Evolutionary conservation across 2,329 filamentous ascomycete species (phyloP), one percentile per base, ranked within the genome.

Genomic region (Arachnomyces sp.): DNA sequence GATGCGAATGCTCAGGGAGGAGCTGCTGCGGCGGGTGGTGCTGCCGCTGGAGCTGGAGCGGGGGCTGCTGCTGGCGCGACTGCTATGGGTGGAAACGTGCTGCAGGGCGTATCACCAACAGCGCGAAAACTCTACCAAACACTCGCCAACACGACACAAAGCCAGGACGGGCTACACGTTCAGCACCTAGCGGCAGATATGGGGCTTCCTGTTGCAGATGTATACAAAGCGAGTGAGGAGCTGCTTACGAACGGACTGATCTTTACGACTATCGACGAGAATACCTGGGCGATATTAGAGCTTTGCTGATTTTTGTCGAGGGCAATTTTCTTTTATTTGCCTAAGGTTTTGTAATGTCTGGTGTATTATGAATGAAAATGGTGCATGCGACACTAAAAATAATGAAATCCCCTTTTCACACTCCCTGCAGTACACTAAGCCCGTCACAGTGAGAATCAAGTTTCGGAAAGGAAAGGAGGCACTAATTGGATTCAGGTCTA

Each of bases 191-290:
- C 83, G 8, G 70, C 71, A 35, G 71, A 74, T 43, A 70, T 82
- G 13, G 71, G 76, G 6, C 65, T 95, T 64, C 72, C 81, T 7
- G 65, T 80, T 20, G 71, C 72, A 17, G 85, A 93, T 34, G 83
- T 92, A 11, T 68, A 81, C 51, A 77, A 74, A 38, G 89, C 80
- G n/a, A 79, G 84, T 7, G 86, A 94, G 52, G 88, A 96, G 64
- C 64, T 98, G 55, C 63, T 87, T 32, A 71, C 71, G 2, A 66
- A 77, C 40, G 86, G 88, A 20, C 58, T 86, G 52, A 85, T 94
- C 49, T 98, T 87, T 66, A 86, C 87, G 18, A 98, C 93, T 7
- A 75, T 94, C 42, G 88, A 96, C 64, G 90, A 96, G 55, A 76
- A 85, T 63, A 96, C 90, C 1, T 96, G 85, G 82, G 86, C 87